A percentile compares a stretch with the other conserved stretches of the same genome.
These are phyloP conservation scores for Nicotiana knightiana DNA, from an alignment of 257 asterid genomes.

Conservation along the genomic window DNA sequence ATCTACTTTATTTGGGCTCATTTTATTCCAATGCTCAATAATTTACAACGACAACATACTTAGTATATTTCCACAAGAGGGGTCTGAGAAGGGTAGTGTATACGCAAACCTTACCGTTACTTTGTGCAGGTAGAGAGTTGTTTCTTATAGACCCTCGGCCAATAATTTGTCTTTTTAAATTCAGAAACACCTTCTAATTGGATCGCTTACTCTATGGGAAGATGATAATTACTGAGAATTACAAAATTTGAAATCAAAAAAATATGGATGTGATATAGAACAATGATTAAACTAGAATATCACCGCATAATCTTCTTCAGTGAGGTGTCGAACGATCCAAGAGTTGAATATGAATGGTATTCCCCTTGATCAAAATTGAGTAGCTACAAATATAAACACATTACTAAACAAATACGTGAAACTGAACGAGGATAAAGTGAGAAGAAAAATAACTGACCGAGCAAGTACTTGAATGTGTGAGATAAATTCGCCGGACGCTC, in stretches of 20 bases:
- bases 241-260: not conserved
- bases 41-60: not conserved
- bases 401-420: not conserved
- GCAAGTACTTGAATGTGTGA: conserved; percentile 68
- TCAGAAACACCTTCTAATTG: not conserved
- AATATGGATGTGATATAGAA: not conserved
- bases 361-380: conserved; percentile 89
- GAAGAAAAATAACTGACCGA: conserved; percentile 40
- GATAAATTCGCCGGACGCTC: conserved; percentile 52
- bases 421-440: not conserved
- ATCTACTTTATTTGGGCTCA: no score
- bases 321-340: conserved; percentile 83
- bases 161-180: not conserved
- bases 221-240: not conserved
- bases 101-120: no score
- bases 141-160: no score
- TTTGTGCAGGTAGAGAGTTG: no score
- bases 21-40: not conserved
- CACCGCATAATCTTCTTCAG: conserved; percentile 86
- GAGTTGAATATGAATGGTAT: conserved; percentile 91
- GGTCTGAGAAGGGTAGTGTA: no score
- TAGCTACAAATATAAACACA: conserved; percentile 44
- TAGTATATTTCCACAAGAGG: no score
- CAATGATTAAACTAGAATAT: not conserved
- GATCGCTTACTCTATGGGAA: not conserved